These are phyloP conservation scores for Capsella bursapastoris DNA, from an alignment of 345 rosid genomes.

Conservation along the genomic window DNA sequence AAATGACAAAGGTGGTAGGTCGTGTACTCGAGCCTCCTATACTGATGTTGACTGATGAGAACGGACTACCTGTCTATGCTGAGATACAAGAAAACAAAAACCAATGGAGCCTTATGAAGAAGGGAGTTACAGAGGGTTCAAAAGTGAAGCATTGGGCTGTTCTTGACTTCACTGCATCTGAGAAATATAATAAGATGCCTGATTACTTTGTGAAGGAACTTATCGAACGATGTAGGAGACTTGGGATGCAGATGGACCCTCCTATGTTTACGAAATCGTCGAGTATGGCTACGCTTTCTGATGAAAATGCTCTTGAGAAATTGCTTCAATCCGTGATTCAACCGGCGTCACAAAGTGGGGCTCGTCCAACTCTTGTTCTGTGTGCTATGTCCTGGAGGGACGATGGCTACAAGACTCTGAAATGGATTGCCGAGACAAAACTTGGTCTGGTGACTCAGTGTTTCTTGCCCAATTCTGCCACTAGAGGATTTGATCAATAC, in stretches of 20 bases:
- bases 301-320: constrained; percentile 46
- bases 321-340: constrained; percentile 51
- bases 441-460: constrained; percentile 88
- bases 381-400: constrained; percentile 71
- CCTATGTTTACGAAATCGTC: constrained; percentile 45
- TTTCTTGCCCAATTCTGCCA: constrained; percentile 58
- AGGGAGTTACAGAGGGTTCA: constrained; percentile 65
- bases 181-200: constrained; percentile 32
- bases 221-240: constrained; percentile 49
- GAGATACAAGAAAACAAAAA: constrained; percentile 8
- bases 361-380: constrained; percentile 60
- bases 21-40: constrained; percentile 78
- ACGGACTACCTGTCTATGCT: constrained; percentile 37
- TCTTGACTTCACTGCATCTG: constrained; percentile 61
- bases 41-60: constrained; percentile 52
- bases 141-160: constrained; percentile 70
- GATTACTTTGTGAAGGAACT: constrained; percentile 49
- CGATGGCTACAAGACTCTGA: constrained; percentile 77
- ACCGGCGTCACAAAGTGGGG: constrained; percentile 38
- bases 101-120: constrained; percentile 77
- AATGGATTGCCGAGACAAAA: constrained; percentile 82
- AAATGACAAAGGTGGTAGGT: constrained; percentile 73
- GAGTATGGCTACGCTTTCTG: constrained; percentile 54
- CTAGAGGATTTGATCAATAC: constrained; percentile 59
- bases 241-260: constrained; percentile 62